Base-by-base conservation (phyloP, 2,329 filamentous ascomycete species). In the Alternaria triticina region DNA sequence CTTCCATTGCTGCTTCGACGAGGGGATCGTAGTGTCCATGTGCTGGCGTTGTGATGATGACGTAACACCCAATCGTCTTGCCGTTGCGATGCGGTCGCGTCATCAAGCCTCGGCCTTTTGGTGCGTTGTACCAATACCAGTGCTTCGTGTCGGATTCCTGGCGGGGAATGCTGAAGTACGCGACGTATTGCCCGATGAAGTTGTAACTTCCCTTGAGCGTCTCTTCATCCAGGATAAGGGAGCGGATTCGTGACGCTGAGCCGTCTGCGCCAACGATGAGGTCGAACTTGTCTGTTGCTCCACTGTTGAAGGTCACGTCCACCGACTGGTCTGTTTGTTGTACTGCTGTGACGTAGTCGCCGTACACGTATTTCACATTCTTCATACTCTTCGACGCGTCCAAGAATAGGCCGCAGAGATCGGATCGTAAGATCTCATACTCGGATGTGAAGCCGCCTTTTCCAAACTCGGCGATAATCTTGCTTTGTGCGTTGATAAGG, bases 381-480 rank as follows among this genome's bases (percentile, higher is more conserved):
- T 13, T 9, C 17, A 56, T 10, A 7, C 36, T 25, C 33, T 61
- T 51, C 3, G 64, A 57, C 11, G 57, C 66, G 13, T 74, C 70
- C 10, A 76, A 62, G 9, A 83, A 70, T 20, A 83, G 72, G 17
- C 72, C 65, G 0, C 79, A 78, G 23, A 79, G 51, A 30, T 78
- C 76, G 1, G 71, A 75, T 11, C 77, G 56, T 49, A 79, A 44
- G 22, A 79, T 78, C 54, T 79, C 77, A 45, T 74, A 74, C 23
- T 79, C 77, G n/a, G 70, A 69, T 12, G 70, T 77, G 15, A 66
- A 62, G 9, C 52, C 67, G 3, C 74, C 74, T 1, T 73, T 77
- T 28, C 72, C 70, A 9, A 76, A 68, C 12, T 62, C 55, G 12
- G 70, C 73, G 6, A 73, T 46, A 1, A 58, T 50, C 12, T 71